Evolutionary conservation across 2,329 filamentous ascomycete species (phyloP), one percentile per base, ranked within the genome.

Genomic region (Fusarium sp.): DNA sequence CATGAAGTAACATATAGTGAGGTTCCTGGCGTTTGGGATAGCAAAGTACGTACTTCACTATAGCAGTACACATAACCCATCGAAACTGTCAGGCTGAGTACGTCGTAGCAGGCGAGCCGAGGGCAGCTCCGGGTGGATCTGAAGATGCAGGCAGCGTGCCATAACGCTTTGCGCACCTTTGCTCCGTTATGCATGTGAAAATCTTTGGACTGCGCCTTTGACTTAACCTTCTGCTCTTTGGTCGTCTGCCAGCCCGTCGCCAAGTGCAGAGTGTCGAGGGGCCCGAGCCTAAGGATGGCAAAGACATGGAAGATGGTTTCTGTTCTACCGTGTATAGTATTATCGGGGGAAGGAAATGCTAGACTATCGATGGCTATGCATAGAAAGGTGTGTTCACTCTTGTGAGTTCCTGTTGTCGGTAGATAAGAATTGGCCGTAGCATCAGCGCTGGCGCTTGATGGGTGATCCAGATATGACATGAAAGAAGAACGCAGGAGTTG

Each of bases 201-300:
- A 1, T 17, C 13, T 14, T 4, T 14, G 1, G 54, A 6, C 0
- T 23, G 6, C 13, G 6, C 7, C 3, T 57, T 55, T 0, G 55
- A 54, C 17, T 45, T 43, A 0, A 8, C 0, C 49, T 44, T 57
- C 10, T 57, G 50, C 1, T 45, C 49, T 5, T 56, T 39, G 2
- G 14, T 57, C 5, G 55, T 27, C 20, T 57, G n/a, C 49, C 55
- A 57, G 3, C 49, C 55, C 0, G 55, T 57, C 7, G 55, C 49
- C 1, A 23, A 57, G 7, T 57, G 50, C 1, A 57, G 1, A 3
- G 22, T 45, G 4, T 56, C 55, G 0, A 57, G 13, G 1, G 30
- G 39, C 1, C 55, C 20, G 0, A 43, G 2, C 3, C 15, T 30
- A 0, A 57, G 19, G 4, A 57, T 55, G 0, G 49, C 39, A 8